These are phyloP conservation scores for Hansenula lynferdii DNA, from an alignment of 1,139 yeast genomes.

Conservation along the genomic window DNA sequence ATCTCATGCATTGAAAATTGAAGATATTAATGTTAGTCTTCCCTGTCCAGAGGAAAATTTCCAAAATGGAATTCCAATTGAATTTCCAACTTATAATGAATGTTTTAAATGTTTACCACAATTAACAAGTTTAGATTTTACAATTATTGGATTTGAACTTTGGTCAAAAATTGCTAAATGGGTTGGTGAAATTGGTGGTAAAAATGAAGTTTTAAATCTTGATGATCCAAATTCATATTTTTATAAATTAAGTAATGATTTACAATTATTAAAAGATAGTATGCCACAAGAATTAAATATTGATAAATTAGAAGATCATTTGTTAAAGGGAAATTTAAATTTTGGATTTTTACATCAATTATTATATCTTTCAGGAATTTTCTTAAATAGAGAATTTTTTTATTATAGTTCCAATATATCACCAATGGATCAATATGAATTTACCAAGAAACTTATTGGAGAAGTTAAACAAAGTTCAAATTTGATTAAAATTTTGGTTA, in stretches of 20 bases:
- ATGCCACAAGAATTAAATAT: constrained; percentile 25
- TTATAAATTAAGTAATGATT: constrained; percentile 22
- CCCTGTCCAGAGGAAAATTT: constrained; percentile 21
- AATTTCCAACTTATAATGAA: constrained; percentile 8
- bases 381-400: constrained; percentile 32
- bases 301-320: constrained; percentile 29
- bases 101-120: constrained; percentile 7
- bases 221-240: constrained; percentile 15
- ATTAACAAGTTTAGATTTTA: constrained; percentile 9
- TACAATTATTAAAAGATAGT: constrained; percentile 22
- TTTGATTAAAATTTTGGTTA: constrained; percentile 24
- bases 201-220: constrained; percentile 3
- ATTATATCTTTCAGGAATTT: constrained; percentile 30
- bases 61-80: constrained; percentile 5
- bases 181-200: constrained; percentile 11
- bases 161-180: constrained; percentile 15
- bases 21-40: constrained; percentile 29
- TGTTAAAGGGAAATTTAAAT: constrained; percentile 29
- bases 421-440: constrained; percentile 28
- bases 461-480: constrained; percentile 26
- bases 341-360: constrained; percentile 36
- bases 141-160: constrained; percentile 10
- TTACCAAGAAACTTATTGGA: constrained; percentile 22
- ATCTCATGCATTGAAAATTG: constrained; percentile 29
- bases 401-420: constrained; percentile 32